Evolutionary conservation across 768 basidiomycete genomes (phyloP).

Genomic region (Paxillus ammoniavirescens): DNA sequence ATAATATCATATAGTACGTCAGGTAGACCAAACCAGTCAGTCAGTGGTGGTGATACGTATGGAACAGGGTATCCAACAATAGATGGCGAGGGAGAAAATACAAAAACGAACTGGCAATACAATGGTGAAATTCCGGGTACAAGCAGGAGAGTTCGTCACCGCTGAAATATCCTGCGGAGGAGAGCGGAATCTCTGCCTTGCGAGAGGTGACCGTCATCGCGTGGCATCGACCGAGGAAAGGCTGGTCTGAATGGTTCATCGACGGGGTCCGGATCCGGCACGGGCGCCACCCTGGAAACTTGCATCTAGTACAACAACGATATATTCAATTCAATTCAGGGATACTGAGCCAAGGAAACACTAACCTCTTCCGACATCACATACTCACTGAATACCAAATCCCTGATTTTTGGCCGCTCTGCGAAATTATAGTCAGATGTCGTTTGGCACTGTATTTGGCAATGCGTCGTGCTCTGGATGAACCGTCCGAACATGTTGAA

Average conservation of each 20-base stretch:
- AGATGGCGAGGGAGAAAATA: constrained; percentile 25
- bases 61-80: constrained; percentile 35
- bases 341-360: not conserved
- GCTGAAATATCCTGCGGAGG: constrained; percentile 52
- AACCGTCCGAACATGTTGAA: constrained; percentile 91
- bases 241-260: constrained; percentile 40
- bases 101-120: constrained; percentile 25
- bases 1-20: constrained; percentile 27
- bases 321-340: constrained; percentile 1
- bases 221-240: constrained; percentile 30
- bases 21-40: constrained; percentile 21
- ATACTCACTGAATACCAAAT: constrained; percentile 52
- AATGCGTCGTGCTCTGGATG: constrained; percentile 72
- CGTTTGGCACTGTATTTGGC: constrained; percentile 68
- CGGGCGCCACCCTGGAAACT: constrained; percentile 57
- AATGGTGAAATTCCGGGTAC: constrained; percentile 23
- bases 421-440: constrained; percentile 61
- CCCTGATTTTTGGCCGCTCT: constrained; percentile 52
- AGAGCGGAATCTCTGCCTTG: constrained; percentile 42
- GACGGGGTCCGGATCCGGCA: constrained; percentile 40
- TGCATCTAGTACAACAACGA: constrained; percentile 54
- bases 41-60: constrained; percentile 35
- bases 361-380: constrained; percentile 73
- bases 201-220: constrained; percentile 29
- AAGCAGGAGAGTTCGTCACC: constrained; percentile 26